Evolutionary conservation across 148 eudicot genomes (phyloP).

Genomic region (Chenopodium formosanum): DNA sequence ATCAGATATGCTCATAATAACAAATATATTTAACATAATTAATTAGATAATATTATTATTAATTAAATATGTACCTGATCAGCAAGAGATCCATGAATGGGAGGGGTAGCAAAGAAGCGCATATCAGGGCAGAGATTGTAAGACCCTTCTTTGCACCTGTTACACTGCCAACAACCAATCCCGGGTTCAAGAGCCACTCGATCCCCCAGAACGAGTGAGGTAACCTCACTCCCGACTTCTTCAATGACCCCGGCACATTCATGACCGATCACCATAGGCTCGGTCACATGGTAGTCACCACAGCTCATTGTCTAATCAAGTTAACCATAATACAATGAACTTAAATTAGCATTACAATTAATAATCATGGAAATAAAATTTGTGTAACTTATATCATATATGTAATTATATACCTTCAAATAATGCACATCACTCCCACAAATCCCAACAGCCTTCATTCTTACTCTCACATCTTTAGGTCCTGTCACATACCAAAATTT

Average conservation of each 20-base stretch:
- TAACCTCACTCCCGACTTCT: slow-evolving; percentile 60
- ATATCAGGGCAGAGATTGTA: slow-evolving; percentile 67
- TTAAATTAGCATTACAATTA: too few species aligned
- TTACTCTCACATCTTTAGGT: slow-evolving; percentile 71
- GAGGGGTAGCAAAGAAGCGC: slow-evolving; percentile 72
- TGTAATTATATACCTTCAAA: slow-evolving; percentile 52
- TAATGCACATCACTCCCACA: slow-evolving; percentile 96
- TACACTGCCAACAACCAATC: slow-evolving; percentile 50
- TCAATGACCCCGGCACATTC: slow-evolving; percentile 69
- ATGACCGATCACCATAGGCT: slow-evolving; percentile 78
- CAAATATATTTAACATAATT: too few species aligned
- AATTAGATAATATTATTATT: too few species aligned
- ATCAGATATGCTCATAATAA: too few species aligned
- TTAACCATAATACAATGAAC: too few species aligned
- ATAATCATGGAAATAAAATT: too few species aligned
- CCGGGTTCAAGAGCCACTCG: slow-evolving; percentile 78
- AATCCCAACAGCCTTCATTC: slow-evolving; percentile 91
- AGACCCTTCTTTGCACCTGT: slow-evolving; percentile 54
- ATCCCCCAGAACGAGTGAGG: slow-evolving; percentile 35
- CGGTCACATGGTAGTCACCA: slow-evolving; percentile 56
- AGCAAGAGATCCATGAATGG: slow-evolving; percentile 62
- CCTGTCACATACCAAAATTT: slow-evolving; percentile 33
- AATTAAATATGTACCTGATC: slow-evolving; percentile 35
- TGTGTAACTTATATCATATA: too few species aligned
- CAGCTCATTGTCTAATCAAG: slow-evolving; percentile 42